Evolutionary conservation across 2,329 filamentous ascomycete genomes (phyloP), one percentile per base, ranked within the genome.

Genomic region (Arthrobotrys conoides): DNA sequence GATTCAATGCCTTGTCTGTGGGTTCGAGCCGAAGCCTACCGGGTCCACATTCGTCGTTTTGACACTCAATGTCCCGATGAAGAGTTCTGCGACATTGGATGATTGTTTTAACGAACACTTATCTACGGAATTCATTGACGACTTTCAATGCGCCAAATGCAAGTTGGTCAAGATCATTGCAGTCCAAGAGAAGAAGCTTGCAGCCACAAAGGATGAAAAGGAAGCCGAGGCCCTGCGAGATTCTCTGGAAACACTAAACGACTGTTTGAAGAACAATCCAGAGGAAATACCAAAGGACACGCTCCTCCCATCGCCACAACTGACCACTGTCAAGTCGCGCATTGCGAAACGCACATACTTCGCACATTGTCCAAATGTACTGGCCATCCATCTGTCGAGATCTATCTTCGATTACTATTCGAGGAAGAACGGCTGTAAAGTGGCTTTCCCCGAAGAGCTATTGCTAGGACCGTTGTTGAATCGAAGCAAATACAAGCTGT

Each of bases 91-190:
- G 0, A 91, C 93, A 0, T 87, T 99, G 16, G 94, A 92, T 83
- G 88, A 90, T 8, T 99, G 96, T 84, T 96, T 99, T 82, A 96
- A 99, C 82, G 92, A 92, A 48, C 91, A 97, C 84, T 91, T 99
- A 81, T 97, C 97, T 85, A 93, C 93, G 0, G 96, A 99, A 84
- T 92, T 94, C 83, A 97, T 99, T 81, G 95, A 98, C 80, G 96
- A 97, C 83, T 99, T 96, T 87, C 94, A 93, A 81, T 99, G 96
- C 85, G 96, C 97, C 82, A 92, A 91, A 85, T 99, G 96, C 83
- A 90, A 94, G 22, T 87, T 99, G n/a, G 85, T 93, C 51, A 92
- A 97, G 84, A 94, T 94, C 3, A 86, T 93, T 67, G 87, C 90
- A 33, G 85, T 88, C 64, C 89, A 93, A 80, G 86, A 89, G 79